Evolutionary conservation across 805 yeast genomes (phyloP), one percentile per base, ranked within the genome.

Genomic region (Barnettozyma californica): DNA sequence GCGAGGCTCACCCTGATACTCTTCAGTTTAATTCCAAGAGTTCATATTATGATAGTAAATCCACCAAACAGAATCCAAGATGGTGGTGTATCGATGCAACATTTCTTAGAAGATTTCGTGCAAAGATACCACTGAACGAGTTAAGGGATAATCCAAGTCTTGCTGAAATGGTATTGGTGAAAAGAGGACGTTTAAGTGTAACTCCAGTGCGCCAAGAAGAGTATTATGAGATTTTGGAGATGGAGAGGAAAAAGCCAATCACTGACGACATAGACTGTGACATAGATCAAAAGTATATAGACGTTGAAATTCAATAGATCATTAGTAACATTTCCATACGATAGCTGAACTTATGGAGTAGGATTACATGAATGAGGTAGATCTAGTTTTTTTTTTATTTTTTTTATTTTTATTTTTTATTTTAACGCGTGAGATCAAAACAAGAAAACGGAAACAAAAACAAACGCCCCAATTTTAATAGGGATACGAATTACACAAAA

Each of bases 71-170:
- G 13, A 56, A 54, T 9, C 81, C 82, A 8, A 63, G 70, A 48
- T 79, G 84, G 84, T 77, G 79, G 73, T 77, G 80, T 62, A 80
- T 78, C 4, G 77, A 75, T 43, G 76, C 79, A 18, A 57, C 56
- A 36, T 77, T 75, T 54, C 56, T 60, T 25, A 62, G 77, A 49
- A 61, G 77, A 25, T 59, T 80, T 21, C 61, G 67, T 45, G 67
- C 77, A 9, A 70, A 76, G 45, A 53, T 77, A 3, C 48, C 71
- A 7, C 57, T 79, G 35, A 60, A 58, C 1, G 77, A 75, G 45
- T 53, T 79, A 27, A 68, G 69, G 49, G 59, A 48, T 3, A 61
- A 62, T 33, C 57, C 61, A 0, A 59, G 65, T 11, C 61, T 77
- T 19, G 45, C 51, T 4, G 74, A 74, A 16, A 64, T 78, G 71